phyloP scores from a whole-genome alignment of 177 flowering plant species.

The Vitis hybrid region DNA sequence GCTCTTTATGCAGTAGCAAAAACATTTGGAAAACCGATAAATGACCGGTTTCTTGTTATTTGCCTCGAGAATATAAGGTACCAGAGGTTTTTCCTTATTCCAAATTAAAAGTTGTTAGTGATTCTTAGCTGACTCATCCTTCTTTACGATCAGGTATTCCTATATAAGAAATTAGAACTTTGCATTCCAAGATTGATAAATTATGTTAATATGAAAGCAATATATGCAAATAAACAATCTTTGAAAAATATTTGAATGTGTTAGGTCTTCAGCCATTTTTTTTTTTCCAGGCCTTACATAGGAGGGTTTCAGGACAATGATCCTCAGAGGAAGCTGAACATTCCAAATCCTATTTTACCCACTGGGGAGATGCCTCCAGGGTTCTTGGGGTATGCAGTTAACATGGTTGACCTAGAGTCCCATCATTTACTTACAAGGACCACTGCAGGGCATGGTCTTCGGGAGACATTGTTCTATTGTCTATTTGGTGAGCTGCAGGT shows the following conservation, averaged over 20 bases:
- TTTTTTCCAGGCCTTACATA: constrained; percentile 44
- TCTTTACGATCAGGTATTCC: no score
- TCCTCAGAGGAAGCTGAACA: constrained; percentile 37
- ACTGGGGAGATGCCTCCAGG: constrained; percentile 45
- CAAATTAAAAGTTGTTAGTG: not conserved
- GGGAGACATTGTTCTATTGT: constrained; percentile 65
- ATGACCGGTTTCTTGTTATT: constrained; percentile 40
- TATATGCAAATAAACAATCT: not conserved
- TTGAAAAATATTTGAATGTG: no score
- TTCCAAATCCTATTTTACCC: constrained; percentile 44
- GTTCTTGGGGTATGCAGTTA: constrained; percentile 75
- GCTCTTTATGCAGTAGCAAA: constrained; percentile 38
- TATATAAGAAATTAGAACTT: no score
- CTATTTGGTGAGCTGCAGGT: constrained; percentile 76
- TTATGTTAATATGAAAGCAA: not conserved
- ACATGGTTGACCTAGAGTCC: constrained; percentile 49
- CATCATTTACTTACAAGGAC: constrained; percentile 29
- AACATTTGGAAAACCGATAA: constrained; percentile 26
- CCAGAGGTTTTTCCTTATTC: not conserved
- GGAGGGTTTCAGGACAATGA: constrained; percentile 28
- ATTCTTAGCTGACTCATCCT: no score
- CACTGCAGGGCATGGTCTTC: constrained; percentile 52
- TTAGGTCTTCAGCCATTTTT: not conserved
- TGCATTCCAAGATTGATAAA: no score
- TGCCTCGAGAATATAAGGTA: constrained; percentile 76